Percentiles rank a stretch among this genome's conserved stretches.
These are phyloP conservation scores for Chalara sp. DNA, from an alignment of 2,329 filamentous ascomycete genomes.

Conservation along the genomic window DNA sequence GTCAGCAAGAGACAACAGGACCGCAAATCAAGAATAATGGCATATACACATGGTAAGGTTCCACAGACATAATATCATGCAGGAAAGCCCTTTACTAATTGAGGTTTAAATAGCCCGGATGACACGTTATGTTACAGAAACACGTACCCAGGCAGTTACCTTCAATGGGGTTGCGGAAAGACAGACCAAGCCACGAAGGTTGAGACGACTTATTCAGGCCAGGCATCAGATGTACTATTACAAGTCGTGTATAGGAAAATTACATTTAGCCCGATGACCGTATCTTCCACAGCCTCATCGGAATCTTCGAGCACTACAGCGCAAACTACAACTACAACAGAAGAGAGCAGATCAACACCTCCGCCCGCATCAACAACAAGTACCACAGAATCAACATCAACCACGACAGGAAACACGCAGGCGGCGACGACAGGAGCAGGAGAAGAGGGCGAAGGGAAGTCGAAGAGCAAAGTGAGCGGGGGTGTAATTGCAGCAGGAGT, in stretches of 20 bases:
- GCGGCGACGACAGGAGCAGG: neutral
- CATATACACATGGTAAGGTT: constrained; percentile 22
- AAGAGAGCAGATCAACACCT: neutral
- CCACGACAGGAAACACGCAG: neutral
- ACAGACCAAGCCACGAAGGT: constrained; percentile 16
- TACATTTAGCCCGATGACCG: constrained; percentile 12
- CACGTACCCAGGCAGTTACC: constrained; percentile 21
- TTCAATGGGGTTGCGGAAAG: constrained; percentile 22
- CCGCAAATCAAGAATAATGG: constrained; percentile 19
- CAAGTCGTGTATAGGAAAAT: constrained; percentile 23
- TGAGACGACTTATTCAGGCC: constrained; percentile 20
- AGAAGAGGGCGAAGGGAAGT: neutral
- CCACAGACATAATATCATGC: neutral
- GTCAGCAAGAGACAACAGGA: constrained; percentile 16
- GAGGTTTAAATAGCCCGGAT: constrained; percentile 9
- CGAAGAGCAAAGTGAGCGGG: neutral
- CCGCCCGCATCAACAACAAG: constrained; percentile 2
- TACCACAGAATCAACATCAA: neutral
- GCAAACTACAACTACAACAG: neutral
- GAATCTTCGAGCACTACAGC: neutral
- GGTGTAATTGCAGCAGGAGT: neutral
- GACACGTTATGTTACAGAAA: constrained; percentile 21
- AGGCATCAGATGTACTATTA: constrained; percentile 19
- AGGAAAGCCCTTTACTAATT: constrained; percentile 9
- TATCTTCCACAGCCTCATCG: constrained; percentile 3